Base-by-base conservation (phyloP, 2,329 filamentous ascomycete species). In the Colletotrichum orchidophilum region DNA sequence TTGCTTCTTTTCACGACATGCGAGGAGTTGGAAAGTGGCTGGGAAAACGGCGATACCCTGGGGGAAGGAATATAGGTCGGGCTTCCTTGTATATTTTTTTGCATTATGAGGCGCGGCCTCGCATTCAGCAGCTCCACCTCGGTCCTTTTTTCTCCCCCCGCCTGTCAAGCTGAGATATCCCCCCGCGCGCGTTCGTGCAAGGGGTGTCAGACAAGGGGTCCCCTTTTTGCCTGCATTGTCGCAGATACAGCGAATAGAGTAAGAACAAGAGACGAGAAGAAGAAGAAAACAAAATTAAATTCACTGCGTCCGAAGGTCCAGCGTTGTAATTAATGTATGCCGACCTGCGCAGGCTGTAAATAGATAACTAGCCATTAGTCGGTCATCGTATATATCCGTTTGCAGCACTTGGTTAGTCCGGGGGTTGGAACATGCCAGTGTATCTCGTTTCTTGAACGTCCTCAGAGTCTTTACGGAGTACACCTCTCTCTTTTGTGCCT, bases 331-430 rank as follows among this genome's bases (percentile, higher is more conserved):
- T 26, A 52, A 39, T 55, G 26, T 68, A 46, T 70, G 55, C 31
- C 42, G 67, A 67, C 63, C 57, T 67, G 67, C 67, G 67, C 64
- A 62, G 67, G 67, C 67, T 70, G 63, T 70, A 67, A 70, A 70
- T 62, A 67, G 57, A 67, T 55, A 62, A 9, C 57, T 58, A 61
- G 63, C 62, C 54, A 62, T 70, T 61, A 62, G 52, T 35, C 59
- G 39, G 67, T 62, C 18, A 57, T n/a, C 50, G 67, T 67, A 70
- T 61, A 67, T 53, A 65, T 70, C 29, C 11, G 35, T 70, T 70
- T 70, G 57, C 63, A 70, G 67, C 63, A 66, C 8, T 7, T 18
- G 5, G 18, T 50, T 21, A 21, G 27, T 26, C 27, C 35, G 35
- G 35, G 35, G 35, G 13, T 42, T 18, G 15, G 18, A 42, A 42